phyloP scores from a whole-genome alignment of 192 early-diverging fungal genomes.

The Coemansia sp. region DNA sequence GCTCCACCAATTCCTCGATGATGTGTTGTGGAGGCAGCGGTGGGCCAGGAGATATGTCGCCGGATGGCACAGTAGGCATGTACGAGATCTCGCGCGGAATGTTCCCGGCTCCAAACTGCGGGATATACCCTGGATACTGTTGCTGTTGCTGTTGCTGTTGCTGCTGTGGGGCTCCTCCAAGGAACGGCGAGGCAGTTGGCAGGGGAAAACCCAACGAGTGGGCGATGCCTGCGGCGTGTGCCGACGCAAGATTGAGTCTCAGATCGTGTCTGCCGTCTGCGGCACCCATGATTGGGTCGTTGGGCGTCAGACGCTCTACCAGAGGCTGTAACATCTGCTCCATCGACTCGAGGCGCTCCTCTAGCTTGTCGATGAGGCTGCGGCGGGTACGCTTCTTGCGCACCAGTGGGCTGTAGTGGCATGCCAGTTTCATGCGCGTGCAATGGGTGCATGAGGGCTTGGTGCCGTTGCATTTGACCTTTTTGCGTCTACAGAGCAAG shows the following conservation, averaged over 20 bases:
- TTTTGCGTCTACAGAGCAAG: conserved; percentile 37
- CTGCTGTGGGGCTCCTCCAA: conserved; percentile 1
- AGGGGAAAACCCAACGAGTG: conserved; percentile 35
- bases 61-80: not conserved
- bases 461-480: conserved; percentile 56
- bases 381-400: conserved; percentile 56
- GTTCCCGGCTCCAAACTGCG: conserved; percentile 5
- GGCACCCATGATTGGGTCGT: conserved; percentile 44
- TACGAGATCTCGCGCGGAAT: conserved; percentile 12
- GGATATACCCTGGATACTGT: conserved; percentile 1
- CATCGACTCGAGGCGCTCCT: conserved; percentile 53
- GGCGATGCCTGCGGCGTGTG: conserved; percentile 27
- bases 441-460: conserved; percentile 56
- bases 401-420: conserved; percentile 57
- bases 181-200: not conserved
- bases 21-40: conserved; percentile 37
- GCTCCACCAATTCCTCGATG: conserved; percentile 52
- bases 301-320: conserved; percentile 52
- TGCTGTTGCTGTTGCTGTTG: conserved; percentile 11
- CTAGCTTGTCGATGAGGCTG: conserved; percentile 54
- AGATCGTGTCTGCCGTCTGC: conserved; percentile 26
- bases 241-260: conserved; percentile 49
- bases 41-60: not conserved
- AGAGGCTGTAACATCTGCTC: conserved; percentile 57
- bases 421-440: conserved; percentile 50